Evolutionary conservation across 768 basidiomycete species (phyloP), one percentile per base, ranked within the genome.

Genomic region (Suillus clintonianus): DNA sequence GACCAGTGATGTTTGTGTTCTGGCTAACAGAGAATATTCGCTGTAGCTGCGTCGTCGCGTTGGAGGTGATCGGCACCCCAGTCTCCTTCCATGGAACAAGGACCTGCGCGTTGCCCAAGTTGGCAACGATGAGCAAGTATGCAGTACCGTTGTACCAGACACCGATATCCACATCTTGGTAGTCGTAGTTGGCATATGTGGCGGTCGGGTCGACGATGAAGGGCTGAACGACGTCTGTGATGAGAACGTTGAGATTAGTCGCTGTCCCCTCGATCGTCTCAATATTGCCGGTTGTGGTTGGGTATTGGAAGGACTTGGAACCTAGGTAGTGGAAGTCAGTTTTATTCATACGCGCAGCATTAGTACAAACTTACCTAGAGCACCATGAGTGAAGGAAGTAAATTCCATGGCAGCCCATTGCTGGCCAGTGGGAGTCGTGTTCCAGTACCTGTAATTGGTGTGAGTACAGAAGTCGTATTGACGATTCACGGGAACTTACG

Each of bases 301-400:
- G 74, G 27, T 65, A 74, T 56, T 67, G 62, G 63, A 65, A 75
- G 5, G 73, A 76, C 0, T 76, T 71, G 19, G 67, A 69, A 14
- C 72, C 74, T 72, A 34, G 36, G 17, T 10, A 34, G 22, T 14
- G 37, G 4, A 36, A 36, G 22, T 71, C 1, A 65, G 60, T 6
- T 1, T 8, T 19, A 4, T 15, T 27, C 39, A 10, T 43, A 6
- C 11, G 55, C 39, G 14, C 19, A 27, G 6, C 2, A 19, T 13
- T 27, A 17, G 24, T 14, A 5, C 10, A 13, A 17, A 34, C 56
- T 8, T 62, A 69, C 72, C 71, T 32, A 68, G 72, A 10, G 68
- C 73, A 13, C 73, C 71, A 14, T 74, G 71, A 37, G 4, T 70
- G 39, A 74, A 63, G 1, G 73, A 74, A 8, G 67, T 68, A 0